A percentile compares a stretch with the other conserved stretches of the same genome.
Evolutionary conservation across 2,329 filamentous ascomycete genomes (phyloP).

Genomic region (Fusarium sambucinum): DNA sequence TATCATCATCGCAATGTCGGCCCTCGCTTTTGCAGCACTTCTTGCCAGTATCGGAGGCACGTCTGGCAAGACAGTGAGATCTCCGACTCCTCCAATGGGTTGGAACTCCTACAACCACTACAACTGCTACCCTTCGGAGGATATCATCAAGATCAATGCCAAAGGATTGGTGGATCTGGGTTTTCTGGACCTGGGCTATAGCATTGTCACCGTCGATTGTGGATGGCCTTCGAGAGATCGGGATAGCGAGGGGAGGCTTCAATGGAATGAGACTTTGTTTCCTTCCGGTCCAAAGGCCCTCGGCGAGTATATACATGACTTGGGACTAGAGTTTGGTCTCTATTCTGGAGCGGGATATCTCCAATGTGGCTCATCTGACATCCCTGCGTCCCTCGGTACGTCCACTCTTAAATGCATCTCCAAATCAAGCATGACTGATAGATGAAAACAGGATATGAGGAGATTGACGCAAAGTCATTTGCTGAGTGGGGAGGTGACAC

Average conservation of each 20-base stretch:
- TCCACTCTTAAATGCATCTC: too few species aligned
- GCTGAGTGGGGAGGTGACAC: slow-evolving; percentile 61
- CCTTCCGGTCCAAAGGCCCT: slow-evolving; percentile 63
- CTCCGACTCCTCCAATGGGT: slow-evolving; percentile 59
- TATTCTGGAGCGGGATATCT: slow-evolving; percentile 64
- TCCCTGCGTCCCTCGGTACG: slow-evolving; percentile 58
- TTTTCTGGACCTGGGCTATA: slow-evolving; percentile 65
- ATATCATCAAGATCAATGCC: slow-evolving; percentile 57
- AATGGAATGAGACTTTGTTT: slow-evolving; percentile 64
- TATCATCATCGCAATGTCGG: slow-evolving; percentile 10
- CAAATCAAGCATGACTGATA: neutral
- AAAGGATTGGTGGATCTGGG: slow-evolving; percentile 65
- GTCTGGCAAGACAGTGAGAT: slow-evolving; percentile 32
- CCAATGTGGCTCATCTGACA: slow-evolving; percentile 58
- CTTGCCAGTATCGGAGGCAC: slow-evolving; percentile 10
- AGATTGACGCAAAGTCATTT: slow-evolving; percentile 57
- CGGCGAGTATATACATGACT: slow-evolving; percentile 61
- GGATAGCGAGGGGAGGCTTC: slow-evolving; percentile 59
- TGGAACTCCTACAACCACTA: slow-evolving; percentile 71
- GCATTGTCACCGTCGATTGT: slow-evolving; percentile 68
- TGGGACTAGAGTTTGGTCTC: slow-evolving; percentile 65
- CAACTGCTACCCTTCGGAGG: slow-evolving; percentile 33
- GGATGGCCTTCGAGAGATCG: slow-evolving; percentile 63
- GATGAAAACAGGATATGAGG: slow-evolving; percentile 53
- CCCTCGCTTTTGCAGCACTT: slow-evolving; percentile 11